Percentiles rank a stretch among this genome's conserved stretches.
Conservation (phyloP, 495 filamentous ascomycete genomes). For the Penicillium salamii region DNA sequence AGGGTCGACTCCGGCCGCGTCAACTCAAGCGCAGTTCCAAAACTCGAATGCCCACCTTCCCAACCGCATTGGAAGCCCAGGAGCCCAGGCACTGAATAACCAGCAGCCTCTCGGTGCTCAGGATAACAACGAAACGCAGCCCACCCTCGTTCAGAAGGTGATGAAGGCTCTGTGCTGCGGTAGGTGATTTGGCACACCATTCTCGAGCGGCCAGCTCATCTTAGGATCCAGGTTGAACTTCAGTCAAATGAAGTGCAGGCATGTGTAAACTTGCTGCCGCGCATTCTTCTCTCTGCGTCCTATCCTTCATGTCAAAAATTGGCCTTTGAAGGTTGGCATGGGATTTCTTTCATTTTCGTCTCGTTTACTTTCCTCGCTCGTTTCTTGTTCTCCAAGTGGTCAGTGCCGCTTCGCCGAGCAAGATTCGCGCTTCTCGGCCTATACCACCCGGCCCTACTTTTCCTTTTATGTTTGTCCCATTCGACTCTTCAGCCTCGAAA, state of each 20-base stretch:
- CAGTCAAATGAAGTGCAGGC: slow-evolving; percentile 15
- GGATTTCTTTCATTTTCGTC: slow-evolving; percentile 24
- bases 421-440: slow-evolving; percentile 10
- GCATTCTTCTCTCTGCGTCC: slow-evolving; percentile 17
- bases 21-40: slow-evolving; percentile 87
- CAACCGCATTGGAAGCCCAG: slow-evolving; percentile 56
- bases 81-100: slow-evolving; percentile 53
- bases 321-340: slow-evolving; percentile 27
- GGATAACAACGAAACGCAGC: slow-evolving; percentile 46
- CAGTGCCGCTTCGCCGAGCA: slow-evolving; percentile 6
- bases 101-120: slow-evolving; percentile 42
- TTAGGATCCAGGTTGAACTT: slow-evolving; percentile 33
- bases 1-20: slow-evolving; percentile 72
- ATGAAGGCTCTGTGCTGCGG: slow-evolving; percentile 83
- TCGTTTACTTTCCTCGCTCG: slow-evolving; percentile 13
- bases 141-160: slow-evolving; percentile 60
- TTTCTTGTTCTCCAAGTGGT: slow-evolving; percentile 2
- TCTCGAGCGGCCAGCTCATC: slow-evolving; percentile 26
- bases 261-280: slow-evolving; percentile 17
- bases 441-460: slow-evolving; percentile 10
- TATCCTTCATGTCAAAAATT: slow-evolving; percentile 30
- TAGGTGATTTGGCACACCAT: slow-evolving; percentile 44
- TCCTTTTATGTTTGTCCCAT: slow-evolving; percentile 18
- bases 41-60: slow-evolving; percentile 83
- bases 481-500: slow-evolving; percentile 25